Base-by-base conservation (phyloP, 192 early-diverging fungal species). In the Gigaspora rosea region DNA sequence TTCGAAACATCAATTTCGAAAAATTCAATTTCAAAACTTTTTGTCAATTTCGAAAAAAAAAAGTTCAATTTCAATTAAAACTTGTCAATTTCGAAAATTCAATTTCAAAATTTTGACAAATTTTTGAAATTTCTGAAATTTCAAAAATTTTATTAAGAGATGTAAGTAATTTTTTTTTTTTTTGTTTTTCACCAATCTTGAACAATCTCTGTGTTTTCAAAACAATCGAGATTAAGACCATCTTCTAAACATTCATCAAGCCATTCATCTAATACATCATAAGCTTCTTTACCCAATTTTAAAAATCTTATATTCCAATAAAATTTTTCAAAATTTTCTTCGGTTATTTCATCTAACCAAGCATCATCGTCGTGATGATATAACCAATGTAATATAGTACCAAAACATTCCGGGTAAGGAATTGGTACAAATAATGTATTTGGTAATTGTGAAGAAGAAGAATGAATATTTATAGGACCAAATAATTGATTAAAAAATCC, bases 201-300 rank as follows among this genome's bases (percentile, higher is more conserved):
- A 41, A 41, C 2, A 7, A 41, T 41, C 41, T 41, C 41, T 6
- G 41, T 41, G 7, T 41, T 41, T 1, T 41, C 41, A 7, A 41
- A 41, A 41, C 41, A 63, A 63, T 68, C 18, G 41, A 68, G 18
- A 52, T 56, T 51, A 58, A 72, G 18, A n/a, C 72, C 72, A 8
- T 16, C 46, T 61, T 74, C 72, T 27, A 61, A 36, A 57, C n/a
- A 36, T 48, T 74, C 72, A 35, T 33, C 52, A 22, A 74, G 36
- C 15, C 35, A 74, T 2, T 16, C 10, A 74, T 74, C 72, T 10
- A 74, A 61, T 46, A 74, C 20, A 20, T 74, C 72, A 51, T 74
- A 74, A 16, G 72, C 72, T 48, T 74, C 72, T 74, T 47, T 74
- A n/a, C 72, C 72, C 22, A 74, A 62, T 18, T 74, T 74, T 62